Percentiles rank a stretch among this genome's conserved stretches.
Conservation (phyloP, 176 grass and related monocot species). For the Thinopyrum elongatum region DNA sequence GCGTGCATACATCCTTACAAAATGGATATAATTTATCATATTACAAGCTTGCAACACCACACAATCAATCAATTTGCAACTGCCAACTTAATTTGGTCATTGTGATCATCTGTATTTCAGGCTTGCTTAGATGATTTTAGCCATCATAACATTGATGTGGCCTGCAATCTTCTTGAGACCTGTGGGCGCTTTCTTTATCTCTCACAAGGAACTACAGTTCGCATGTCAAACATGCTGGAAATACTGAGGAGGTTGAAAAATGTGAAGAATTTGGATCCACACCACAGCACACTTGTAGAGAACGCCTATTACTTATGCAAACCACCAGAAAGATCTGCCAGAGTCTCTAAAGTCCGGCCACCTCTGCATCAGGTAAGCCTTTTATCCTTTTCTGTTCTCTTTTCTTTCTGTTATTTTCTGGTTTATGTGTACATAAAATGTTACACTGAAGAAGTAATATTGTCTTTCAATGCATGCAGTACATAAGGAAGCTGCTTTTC, state of each 20-base stretch:
- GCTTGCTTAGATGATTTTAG: slow-evolving; percentile 90
- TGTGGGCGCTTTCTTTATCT: slow-evolving; percentile 89
- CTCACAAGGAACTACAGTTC: slow-evolving; percentile 79
- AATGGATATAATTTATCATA: neutral
- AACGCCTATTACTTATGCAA: slow-evolving; percentile 22
- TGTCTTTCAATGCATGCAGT: slow-evolving; percentile 40
- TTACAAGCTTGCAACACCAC: neutral
- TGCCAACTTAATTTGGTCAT: slow-evolving; percentile 6
- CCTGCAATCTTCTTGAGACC: slow-evolving; percentile 96
- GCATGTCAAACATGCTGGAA: slow-evolving; percentile 87
- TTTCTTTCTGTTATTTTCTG: neutral
- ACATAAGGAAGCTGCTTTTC: slow-evolving; percentile 74
- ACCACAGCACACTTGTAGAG: slow-evolving; percentile 83
- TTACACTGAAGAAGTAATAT: slow-evolving; percentile 34
- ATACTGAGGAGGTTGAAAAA: slow-evolving; percentile 92
- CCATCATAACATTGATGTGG: slow-evolving; percentile 97
- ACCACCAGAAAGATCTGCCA: slow-evolving; percentile 16
- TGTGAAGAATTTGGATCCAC: slow-evolving; percentile 93
- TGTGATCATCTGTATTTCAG: slow-evolving; percentile 42
- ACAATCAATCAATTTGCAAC: neutral
- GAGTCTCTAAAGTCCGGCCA: slow-evolving; percentile 16
- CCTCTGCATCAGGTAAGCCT: slow-evolving; percentile 3
- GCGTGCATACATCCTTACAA: neutral
- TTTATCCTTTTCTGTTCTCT: neutral
- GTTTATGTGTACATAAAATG: neutral